Evolutionary conservation across 2,329 filamentous ascomycete species (phyloP).

Genomic region (Emydomyces testavorans): DNA sequence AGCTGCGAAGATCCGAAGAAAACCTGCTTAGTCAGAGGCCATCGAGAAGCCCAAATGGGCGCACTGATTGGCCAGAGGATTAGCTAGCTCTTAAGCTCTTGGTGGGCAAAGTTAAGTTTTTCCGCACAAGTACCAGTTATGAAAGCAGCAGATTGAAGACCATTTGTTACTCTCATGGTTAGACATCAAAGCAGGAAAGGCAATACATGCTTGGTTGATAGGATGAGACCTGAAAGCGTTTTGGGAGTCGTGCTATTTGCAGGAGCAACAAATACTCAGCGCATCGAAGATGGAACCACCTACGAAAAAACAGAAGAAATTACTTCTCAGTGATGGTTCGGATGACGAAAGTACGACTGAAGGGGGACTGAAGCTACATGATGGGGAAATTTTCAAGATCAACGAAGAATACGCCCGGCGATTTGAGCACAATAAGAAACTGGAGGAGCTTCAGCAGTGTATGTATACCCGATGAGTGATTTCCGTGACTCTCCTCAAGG

Average conservation of each 20-base stretch:
- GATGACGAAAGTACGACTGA: slow-evolving; percentile 33
- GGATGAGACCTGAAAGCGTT: no score
- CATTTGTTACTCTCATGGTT: no score
- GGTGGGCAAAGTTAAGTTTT: slow-evolving; percentile 6
- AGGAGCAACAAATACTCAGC: not conserved
- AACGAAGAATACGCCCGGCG: slow-evolving; percentile 80
- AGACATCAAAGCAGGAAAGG: no score
- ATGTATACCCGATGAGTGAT: slow-evolving; percentile 16
- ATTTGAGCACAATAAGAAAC: slow-evolving; percentile 96
- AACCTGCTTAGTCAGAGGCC: slow-evolving; percentile 8
- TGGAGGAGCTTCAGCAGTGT: slow-evolving; percentile 62
- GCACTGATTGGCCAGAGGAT: slow-evolving; percentile 1
- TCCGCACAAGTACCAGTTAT: not conserved
- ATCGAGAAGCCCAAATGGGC: not conserved
- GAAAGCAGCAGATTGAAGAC: no score
- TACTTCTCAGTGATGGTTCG: slow-evolving; percentile 32
- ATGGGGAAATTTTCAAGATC: slow-evolving; percentile 53
- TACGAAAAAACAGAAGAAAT: slow-evolving; percentile 31
- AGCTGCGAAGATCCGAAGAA: not conserved
- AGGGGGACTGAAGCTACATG: slow-evolving; percentile 25
- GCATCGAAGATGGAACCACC: slow-evolving; percentile 31
- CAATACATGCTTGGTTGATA: no score
- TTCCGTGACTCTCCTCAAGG: not conserved
- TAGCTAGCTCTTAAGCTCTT: slow-evolving; percentile 6
- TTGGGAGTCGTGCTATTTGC: no score